Percentiles rank a stretch among this genome's conserved stretches.
Conservation (phyloP, 225 moss, liverwort and hornwort genomes). For the Marchantia paleacea region DNA sequence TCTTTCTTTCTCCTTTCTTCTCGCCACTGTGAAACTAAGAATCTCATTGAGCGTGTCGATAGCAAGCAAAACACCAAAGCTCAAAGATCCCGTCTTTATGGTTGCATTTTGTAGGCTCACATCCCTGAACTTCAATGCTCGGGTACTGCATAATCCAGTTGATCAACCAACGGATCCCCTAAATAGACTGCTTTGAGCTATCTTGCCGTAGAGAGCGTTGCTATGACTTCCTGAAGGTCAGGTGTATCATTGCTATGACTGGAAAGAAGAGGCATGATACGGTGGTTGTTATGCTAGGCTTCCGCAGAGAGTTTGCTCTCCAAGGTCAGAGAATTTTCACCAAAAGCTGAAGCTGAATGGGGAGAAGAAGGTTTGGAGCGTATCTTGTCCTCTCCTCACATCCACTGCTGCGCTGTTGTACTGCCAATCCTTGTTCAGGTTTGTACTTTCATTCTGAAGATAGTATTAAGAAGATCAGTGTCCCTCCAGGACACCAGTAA, state of each 20-base stretch:
- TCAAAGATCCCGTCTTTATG: too few relatives aligned
- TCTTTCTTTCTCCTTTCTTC: too few relatives aligned
- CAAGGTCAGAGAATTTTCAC: slow-evolving; percentile 58
- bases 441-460: not conserved
- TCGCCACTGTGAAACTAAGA: too few relatives aligned
- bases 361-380: slow-evolving; percentile 66
- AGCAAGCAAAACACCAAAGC: too few relatives aligned
- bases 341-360: slow-evolving; percentile 77
- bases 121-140: too few relatives aligned
- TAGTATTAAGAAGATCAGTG: not conserved
- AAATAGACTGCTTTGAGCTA: not conserved
- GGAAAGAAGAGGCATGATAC: not conserved
- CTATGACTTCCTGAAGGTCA: not conserved
- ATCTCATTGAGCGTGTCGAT: too few relatives aligned
- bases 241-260: not conserved
- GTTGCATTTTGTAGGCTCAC: too few relatives aligned
- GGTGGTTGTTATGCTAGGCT: slow-evolving; percentile 22
- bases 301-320: slow-evolving; percentile 51
- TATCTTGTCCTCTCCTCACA: slow-evolving; percentile 57
- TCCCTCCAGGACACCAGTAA: too few relatives aligned
- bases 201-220: not conserved
- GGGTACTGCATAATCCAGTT: too few relatives aligned
- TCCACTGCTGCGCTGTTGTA: slow-evolving; percentile 80
- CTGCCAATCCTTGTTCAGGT: slow-evolving; percentile 71
- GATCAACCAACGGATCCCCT: too few relatives aligned